Evolutionary conservation across 495 filamentous ascomycete genomes (phyloP).

Genomic region (Gamarada debralockiae): DNA sequence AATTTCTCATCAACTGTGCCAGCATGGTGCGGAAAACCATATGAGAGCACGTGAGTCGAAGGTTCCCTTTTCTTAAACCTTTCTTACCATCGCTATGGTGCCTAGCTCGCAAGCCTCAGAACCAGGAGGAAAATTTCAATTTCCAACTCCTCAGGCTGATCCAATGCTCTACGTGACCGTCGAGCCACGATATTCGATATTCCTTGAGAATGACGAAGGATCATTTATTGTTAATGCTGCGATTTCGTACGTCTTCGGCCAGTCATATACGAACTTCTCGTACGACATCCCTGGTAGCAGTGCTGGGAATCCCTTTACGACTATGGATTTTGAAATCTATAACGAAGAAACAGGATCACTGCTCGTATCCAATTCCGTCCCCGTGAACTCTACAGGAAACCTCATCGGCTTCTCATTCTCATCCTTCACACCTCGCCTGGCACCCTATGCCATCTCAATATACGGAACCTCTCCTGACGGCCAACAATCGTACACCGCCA

Average conservation of each 20-base stretch:
- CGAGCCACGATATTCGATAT: slow-evolving; percentile 57
- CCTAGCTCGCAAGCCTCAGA: slow-evolving; percentile 10
- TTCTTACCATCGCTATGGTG: background rate
- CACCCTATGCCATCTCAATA: slow-evolving; percentile 40
- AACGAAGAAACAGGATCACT: slow-evolving; percentile 22
- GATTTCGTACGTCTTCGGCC: slow-evolving; percentile 37
- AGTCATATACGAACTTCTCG: slow-evolving; percentile 12
- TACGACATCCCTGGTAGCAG: slow-evolving; percentile 36
- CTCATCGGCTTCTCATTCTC: slow-evolving; percentile 41
- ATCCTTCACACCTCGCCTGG: slow-evolving; percentile 37
- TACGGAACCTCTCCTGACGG: slow-evolving; percentile 28
- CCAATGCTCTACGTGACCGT: slow-evolving; percentile 53
- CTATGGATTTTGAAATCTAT: slow-evolving; percentile 28
- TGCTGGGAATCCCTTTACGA: slow-evolving; percentile 2
- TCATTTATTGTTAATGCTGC: slow-evolving; percentile 58
- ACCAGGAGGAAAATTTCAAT: slow-evolving; percentile 23
- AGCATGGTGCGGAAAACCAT: slow-evolving; percentile 24
- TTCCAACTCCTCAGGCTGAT: slow-evolving; percentile 5
- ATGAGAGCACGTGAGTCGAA: slow-evolving; percentile 17
- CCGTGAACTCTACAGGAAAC: slow-evolving; percentile 43
- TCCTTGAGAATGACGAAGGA: slow-evolving; percentile 51
- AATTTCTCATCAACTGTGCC: slow-evolving; percentile 12
- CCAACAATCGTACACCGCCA: slow-evolving; percentile 33
- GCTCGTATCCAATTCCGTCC: slow-evolving; percentile 35
- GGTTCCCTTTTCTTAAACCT: background rate